A percentile compares a stretch with the other conserved stretches of the same genome.
Conservation (phyloP, 495 filamentous ascomycete genomes). For the Letharia columbiana region DNA sequence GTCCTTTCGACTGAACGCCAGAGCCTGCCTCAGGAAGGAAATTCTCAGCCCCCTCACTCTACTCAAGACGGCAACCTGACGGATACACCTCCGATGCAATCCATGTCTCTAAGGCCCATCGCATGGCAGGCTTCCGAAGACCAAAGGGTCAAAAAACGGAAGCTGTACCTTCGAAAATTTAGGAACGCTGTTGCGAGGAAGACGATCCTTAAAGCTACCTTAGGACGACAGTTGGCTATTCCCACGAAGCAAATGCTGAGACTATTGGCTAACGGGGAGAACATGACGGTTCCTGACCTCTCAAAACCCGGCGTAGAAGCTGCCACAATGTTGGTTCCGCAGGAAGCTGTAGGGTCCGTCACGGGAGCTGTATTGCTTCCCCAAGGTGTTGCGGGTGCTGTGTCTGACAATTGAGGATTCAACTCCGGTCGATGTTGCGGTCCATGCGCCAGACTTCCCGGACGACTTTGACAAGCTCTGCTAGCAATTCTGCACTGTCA, state of each 20-base stretch:
- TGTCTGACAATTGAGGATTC: not conserved
- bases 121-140: constrained; percentile 5
- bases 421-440: not conserved
- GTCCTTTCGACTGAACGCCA: constrained; percentile 3
- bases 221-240: constrained; percentile 24
- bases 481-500: not conserved
- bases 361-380: constrained; percentile 4
- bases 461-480: not conserved
- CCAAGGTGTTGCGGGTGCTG: not conserved
- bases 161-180: constrained; percentile 20
- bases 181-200: constrained; percentile 20
- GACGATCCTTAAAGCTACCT: constrained; percentile 19
- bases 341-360: not conserved
- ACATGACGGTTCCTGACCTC: constrained; percentile 12
- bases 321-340: constrained; percentile 7
- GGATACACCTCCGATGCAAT: not conserved
- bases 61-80: not conserved
- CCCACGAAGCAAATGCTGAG: constrained; percentile 25
- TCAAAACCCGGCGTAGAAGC: not conserved
- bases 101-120: not conserved
- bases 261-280: constrained; percentile 22
- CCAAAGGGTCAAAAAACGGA: constrained; percentile 14
- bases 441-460: not conserved
- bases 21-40: not conserved
- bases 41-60: not conserved